These are phyloP conservation scores for Rubroboletus satanas DNA, from an alignment of 768 basidiomycete genomes.

Conservation along the genomic window DNA sequence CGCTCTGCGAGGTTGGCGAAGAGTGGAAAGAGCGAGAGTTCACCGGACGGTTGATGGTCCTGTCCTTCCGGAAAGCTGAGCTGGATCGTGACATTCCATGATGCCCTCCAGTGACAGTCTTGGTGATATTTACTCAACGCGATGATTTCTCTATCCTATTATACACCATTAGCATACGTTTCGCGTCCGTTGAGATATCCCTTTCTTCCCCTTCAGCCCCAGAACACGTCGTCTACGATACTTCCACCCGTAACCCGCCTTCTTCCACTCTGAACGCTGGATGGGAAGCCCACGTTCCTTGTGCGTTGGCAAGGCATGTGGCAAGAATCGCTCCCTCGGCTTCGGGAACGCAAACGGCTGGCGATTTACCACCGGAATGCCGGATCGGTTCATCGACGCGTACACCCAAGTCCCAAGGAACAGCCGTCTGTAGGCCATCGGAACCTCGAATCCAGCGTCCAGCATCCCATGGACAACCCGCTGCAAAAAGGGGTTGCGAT, in stretches of 20 bases:
- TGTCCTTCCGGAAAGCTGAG: constrained; percentile 43
- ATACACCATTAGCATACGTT: constrained; percentile 28
- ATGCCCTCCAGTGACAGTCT: background rate
- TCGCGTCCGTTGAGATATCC: constrained; percentile 16
- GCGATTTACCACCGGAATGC: constrained; percentile 12
- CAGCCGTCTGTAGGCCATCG: constrained; percentile 37
- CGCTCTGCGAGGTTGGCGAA: constrained; percentile 46
- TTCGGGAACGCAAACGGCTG: constrained; percentile 29
- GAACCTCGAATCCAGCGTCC: constrained; percentile 38
- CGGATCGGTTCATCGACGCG: constrained; percentile 14
- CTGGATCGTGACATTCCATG: background rate
- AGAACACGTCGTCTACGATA: constrained; percentile 11
- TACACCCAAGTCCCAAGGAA: constrained; percentile 36
- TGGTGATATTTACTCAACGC: constrained; percentile 7
- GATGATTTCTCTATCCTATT: constrained; percentile 16
- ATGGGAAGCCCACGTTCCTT: constrained; percentile 37
- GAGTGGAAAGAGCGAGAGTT: constrained; percentile 51
- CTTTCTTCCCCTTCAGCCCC: background rate
- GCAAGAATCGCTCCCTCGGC: constrained; percentile 18
- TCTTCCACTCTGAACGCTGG: constrained; percentile 25
- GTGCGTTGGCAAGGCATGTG: constrained; percentile 22
- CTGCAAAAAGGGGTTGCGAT: constrained; percentile 35
- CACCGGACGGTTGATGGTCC: constrained; percentile 33
- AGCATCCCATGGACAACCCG: constrained; percentile 39
- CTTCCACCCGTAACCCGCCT: constrained; percentile 18